phyloP scores from a whole-genome alignment of 768 basidiomycete genomes.

The Amylocystis lapponica region DNA sequence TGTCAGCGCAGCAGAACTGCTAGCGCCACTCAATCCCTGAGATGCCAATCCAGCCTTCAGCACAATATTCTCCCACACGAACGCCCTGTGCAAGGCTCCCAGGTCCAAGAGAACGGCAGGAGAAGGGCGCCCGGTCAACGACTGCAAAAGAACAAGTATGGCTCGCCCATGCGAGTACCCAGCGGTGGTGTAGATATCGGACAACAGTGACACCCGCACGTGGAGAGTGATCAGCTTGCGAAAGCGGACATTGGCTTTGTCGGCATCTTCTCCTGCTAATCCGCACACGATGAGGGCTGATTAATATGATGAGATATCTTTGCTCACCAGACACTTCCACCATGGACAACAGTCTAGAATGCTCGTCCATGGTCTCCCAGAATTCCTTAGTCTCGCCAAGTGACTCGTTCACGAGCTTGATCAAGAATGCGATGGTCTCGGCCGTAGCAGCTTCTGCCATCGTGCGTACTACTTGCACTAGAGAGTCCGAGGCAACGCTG shows the following conservation, averaged over 20 bases:
- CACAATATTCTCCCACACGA: constrained; percentile 82
- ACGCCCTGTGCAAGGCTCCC: constrained; percentile 75
- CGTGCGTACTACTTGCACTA: constrained; percentile 84
- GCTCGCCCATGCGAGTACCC: constrained; percentile 78
- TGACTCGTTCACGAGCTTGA: constrained; percentile 63
- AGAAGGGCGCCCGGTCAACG: constrained; percentile 59
- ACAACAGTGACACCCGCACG: constrained; percentile 75
- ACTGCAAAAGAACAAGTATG: constrained; percentile 68
- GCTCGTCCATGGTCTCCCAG: constrained; percentile 50
- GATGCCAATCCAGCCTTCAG: constrained; percentile 53
- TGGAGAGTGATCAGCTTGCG: constrained; percentile 69
- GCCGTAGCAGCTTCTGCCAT: constrained; percentile 83
- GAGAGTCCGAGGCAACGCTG: constrained; percentile 78
- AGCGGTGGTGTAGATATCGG: constrained; percentile 81
- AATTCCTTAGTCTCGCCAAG: constrained; percentile 65
- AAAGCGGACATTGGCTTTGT: constrained; percentile 57
- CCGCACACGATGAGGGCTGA: not conserved
- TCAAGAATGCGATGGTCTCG: constrained; percentile 66
- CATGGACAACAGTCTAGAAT: constrained; percentile 60
- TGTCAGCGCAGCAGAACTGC: constrained; percentile 5
- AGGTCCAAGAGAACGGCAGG: constrained; percentile 64
- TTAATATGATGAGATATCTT: not conserved
- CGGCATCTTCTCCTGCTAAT: constrained; percentile 38
- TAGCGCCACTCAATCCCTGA: constrained; percentile 6
- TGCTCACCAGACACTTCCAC: constrained; percentile 38